Percentiles rank a stretch among this genome's conserved stretches.
Evolutionary conservation across 2,329 filamentous ascomycete genomes (phyloP).

Genomic region (Penicillium sp.): DNA sequence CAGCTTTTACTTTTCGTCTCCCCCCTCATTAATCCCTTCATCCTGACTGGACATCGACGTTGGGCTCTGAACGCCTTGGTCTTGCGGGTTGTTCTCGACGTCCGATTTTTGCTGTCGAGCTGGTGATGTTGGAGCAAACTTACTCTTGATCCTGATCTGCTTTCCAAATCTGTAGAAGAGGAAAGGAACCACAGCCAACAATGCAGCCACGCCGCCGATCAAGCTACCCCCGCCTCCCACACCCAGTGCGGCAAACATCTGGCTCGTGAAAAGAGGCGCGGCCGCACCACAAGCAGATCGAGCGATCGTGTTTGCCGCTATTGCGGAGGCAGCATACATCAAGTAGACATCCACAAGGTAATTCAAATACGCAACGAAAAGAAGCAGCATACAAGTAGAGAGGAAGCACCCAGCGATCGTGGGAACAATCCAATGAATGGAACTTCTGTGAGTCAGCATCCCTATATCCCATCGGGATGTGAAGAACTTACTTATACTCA

Average conservation of each 20-base stretch:
- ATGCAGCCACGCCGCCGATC: constrained; percentile 22
- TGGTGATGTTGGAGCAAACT: constrained; percentile 34
- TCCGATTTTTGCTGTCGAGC: neutral
- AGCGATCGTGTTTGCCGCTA: constrained; percentile 24
- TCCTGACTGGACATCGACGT: neutral
- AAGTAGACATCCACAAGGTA: constrained; percentile 56
- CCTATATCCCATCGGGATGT: neutral
- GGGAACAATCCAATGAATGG: constrained; percentile 49
- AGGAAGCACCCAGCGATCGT: constrained; percentile 47
- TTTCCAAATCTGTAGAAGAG: constrained; percentile 46
- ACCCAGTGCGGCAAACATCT: constrained; percentile 23
- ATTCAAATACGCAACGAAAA: constrained; percentile 56
- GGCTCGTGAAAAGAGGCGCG: constrained; percentile 23
- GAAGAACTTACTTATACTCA: constrained; percentile 21
- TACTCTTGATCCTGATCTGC: constrained; percentile 44
- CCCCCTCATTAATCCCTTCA: neutral
- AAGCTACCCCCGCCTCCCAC: constrained; percentile 25
- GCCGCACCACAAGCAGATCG: constrained; percentile 24
- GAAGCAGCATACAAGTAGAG: constrained; percentile 41
- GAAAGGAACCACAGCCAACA: constrained; percentile 31
- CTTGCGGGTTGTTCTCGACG: neutral
- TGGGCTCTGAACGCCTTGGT: neutral
- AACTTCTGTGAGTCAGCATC: constrained; percentile 10
- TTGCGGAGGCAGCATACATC: constrained; percentile 31
- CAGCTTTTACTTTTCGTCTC: neutral